Evolutionary conservation across 2,329 filamentous ascomycete species (phyloP), one percentile per base, ranked within the genome.

Genomic region (Pyrenophora teres): DNA sequence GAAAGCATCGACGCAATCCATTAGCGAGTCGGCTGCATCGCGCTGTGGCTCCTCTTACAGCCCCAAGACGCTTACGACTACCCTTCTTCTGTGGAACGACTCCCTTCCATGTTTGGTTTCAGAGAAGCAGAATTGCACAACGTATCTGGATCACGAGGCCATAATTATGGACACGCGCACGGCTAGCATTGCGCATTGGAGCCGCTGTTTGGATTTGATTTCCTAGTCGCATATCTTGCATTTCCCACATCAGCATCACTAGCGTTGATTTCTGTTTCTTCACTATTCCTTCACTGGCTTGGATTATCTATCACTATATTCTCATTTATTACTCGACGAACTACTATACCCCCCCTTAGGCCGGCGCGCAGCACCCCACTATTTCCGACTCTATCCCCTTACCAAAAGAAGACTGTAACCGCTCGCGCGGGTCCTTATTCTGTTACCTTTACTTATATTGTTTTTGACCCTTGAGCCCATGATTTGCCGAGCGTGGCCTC

Each of bases 341-440:
- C 63, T 57, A 63, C 59, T 69, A 71, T 74, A 71, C 70, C 70
- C 68, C 60, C 60, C 40, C 40, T 53, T 43, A 54, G 52, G 50
- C 44, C 44, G 53, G 50, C 52, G 50, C 56, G 49, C 46, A 60
- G 40, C 44, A 59, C 36, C 27, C 27, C 39, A 42, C 50, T 45
- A 51, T 50, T 50, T 51, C 10, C 35, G 38, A 53, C 57, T 50
- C 62, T 56, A 60, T 62, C 56, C 35, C 50, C 43, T 63, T 52
- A 52, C 53, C 56, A 59, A 65, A 71, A 69, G 68, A 73, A 74
- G 71, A 74, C 65, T 72, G 70, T 73, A 70, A 66, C 71, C 68
- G 72, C 72, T 73, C 72, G 60, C 72, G 71, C 72, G 71, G 72
- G 67, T 62, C 57, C 68, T 55, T 63, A 59, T 54, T 54, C 42